Conservation (phyloP, 345 rosid species). For the Gossypium stocksii region DNA sequence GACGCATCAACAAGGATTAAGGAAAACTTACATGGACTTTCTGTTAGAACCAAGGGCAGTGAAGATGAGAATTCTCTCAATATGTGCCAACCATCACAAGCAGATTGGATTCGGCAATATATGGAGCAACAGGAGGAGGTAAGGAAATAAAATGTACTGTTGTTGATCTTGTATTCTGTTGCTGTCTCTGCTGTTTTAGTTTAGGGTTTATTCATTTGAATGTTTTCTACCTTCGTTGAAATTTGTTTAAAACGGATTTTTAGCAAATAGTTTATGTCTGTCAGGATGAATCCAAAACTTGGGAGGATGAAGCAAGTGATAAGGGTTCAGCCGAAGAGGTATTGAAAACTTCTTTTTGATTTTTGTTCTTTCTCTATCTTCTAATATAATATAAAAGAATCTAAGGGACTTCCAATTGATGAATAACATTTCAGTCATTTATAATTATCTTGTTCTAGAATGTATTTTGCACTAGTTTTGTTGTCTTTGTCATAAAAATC, state of each 20-base stretch:
- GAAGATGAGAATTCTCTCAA: constrained; percentile 41
- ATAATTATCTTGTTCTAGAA: not conserved
- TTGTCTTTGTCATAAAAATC: not conserved
- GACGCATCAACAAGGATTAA: constrained; percentile 28
- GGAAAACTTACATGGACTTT: constrained; percentile 37
- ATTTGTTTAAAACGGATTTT: not conserved
- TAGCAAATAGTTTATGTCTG: not conserved
- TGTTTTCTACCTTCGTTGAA: not conserved
- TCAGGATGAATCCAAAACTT: constrained; percentile 59
- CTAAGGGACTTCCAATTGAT: not conserved
- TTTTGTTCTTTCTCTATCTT: not conserved
- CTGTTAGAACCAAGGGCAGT: constrained; percentile 48
- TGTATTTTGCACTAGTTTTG: not conserved
- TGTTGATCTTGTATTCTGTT: not conserved
- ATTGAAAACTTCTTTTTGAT: not conserved
- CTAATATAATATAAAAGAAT: not conserved
- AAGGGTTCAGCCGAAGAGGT: constrained; percentile 46
- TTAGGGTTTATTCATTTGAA: not conserved
- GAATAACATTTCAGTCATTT: not conserved
- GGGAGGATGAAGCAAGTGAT: constrained; percentile 61
- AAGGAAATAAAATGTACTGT: constrained; percentile 5
- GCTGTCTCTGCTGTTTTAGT: not conserved
- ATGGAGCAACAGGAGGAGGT: constrained; percentile 88
- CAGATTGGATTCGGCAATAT: constrained; percentile 89
- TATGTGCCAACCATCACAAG: constrained; percentile 63